Evolutionary conservation across 1,139 yeast genomes (phyloP).

Genomic region (Nakaseomyces kungkrabaensis): DNA sequence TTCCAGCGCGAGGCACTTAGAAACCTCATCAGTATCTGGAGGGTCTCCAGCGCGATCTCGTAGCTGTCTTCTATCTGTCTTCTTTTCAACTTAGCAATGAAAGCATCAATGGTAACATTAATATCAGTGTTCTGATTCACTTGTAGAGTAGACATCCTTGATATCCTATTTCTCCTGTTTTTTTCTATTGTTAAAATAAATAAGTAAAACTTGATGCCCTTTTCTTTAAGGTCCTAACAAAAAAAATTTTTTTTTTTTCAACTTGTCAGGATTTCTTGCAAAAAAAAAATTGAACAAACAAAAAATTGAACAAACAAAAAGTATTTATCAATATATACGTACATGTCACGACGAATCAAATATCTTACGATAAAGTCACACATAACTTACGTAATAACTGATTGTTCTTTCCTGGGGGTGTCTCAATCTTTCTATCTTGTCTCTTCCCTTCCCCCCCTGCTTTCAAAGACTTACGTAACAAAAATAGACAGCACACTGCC

Average conservation of each 20-base stretch:
- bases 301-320: too few relatives aligned
- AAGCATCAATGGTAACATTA: conserved; percentile 33
- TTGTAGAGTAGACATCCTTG: background rate
- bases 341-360: too few relatives aligned
- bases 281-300: too few relatives aligned
- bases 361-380: too few relatives aligned
- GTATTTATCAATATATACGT: too few relatives aligned
- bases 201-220: background rate
- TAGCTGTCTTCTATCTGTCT: conserved; percentile 39
- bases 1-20: conserved; percentile 87
- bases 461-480: too few relatives aligned
- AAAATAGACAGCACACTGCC: too few relatives aligned
- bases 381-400: too few relatives aligned
- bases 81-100: conserved; percentile 31
- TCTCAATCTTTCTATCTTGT: too few relatives aligned
- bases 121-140: conserved; percentile 13
- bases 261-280: background rate
- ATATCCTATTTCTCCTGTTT: too few relatives aligned
- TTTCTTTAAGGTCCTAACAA: background rate
- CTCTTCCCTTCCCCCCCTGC: too few relatives aligned
- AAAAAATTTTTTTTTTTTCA: background rate
- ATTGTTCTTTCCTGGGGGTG: too few relatives aligned
- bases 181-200: background rate
- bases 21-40: conserved; percentile 78
- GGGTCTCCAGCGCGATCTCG: conserved; percentile 74